A percentile compares a stretch with the other conserved stretches of the same genome.
phyloP scores from a whole-genome alignment of 352 stramenopile genomes.

The Phytopythium chamaehyphon region DNA sequence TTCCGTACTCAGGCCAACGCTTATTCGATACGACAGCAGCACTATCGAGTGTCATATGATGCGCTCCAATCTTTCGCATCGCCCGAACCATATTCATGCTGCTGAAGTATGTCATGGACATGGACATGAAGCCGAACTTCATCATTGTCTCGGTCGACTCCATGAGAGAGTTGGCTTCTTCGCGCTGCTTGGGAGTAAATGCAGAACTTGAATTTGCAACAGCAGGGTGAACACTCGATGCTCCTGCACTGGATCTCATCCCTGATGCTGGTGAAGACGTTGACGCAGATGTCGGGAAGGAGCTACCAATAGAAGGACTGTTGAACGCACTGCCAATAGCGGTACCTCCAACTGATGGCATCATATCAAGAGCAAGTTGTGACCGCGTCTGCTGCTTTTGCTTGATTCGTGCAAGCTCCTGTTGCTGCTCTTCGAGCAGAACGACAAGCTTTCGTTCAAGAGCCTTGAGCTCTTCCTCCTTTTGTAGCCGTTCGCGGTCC shows the following conservation, averaged over 20 bases:
- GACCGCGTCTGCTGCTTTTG: conserved; percentile 43
- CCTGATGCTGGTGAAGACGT: conserved; percentile 5
- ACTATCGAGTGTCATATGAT: conserved; percentile 89
- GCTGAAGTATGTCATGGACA: conserved; percentile 97
- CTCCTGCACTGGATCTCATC: conserved; percentile 9
- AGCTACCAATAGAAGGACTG: conserved; percentile 17
- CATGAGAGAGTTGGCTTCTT: conserved; percentile 90
- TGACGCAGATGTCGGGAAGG: background rate
- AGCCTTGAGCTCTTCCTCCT: conserved; percentile 91
- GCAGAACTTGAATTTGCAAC: conserved; percentile 14
- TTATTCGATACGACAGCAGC: conserved; percentile 57
- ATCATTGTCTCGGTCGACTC: conserved; percentile 97
- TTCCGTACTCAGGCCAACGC: conserved; percentile 51
- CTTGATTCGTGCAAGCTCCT: conserved; percentile 80
- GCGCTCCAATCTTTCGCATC: conserved; percentile 93
- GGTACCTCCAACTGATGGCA: conserved; percentile 10
- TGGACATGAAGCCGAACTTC: conserved; percentile 98
- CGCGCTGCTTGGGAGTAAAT: conserved; percentile 78
- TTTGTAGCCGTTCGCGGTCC: conserved; percentile 82
- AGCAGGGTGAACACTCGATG: background rate
- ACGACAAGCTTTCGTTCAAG: conserved; percentile 94
- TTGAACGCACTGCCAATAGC: conserved; percentile 10
- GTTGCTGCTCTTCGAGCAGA: conserved; percentile 93
- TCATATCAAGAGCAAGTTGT: conserved; percentile 46
- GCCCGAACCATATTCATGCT: conserved; percentile 96